These are phyloP conservation scores for Amanita thiersii DNA, from an alignment of 768 basidiomycete species.

Conservation along the genomic window DNA sequence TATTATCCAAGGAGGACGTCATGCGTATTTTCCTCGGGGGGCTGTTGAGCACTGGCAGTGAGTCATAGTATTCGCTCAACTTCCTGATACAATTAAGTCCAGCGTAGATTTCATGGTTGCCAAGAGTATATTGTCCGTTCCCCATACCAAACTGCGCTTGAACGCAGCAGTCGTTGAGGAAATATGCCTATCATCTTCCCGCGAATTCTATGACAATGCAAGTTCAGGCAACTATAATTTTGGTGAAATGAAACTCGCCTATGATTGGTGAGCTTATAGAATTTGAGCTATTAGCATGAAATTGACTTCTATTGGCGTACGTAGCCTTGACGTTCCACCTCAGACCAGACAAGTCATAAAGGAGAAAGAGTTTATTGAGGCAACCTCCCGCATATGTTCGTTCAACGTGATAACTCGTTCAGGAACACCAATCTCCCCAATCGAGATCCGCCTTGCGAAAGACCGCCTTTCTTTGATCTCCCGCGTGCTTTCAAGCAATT, in stretches of 20 bases:
- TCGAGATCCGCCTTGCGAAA: conserved; percentile 89
- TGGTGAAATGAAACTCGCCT: conserved; percentile 95
- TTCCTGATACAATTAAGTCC: conserved; percentile 9
- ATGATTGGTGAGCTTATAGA: conserved; percentile 70
- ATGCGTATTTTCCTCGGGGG: conserved; percentile 82
- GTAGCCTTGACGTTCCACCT: conserved; percentile 69
- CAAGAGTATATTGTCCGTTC: conserved; percentile 43
- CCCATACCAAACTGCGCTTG: conserved; percentile 42
- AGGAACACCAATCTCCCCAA: conserved; percentile 75
- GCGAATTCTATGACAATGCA: conserved; percentile 94
- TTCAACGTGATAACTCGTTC: conserved; percentile 76
- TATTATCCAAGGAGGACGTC: conserved; percentile 64
- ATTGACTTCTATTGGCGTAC: background rate
- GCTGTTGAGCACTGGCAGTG: conserved; percentile 79
- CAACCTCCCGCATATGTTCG: conserved; percentile 90
- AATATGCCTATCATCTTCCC: conserved; percentile 71
- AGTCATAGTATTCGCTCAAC: conserved; percentile 27
- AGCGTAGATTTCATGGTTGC: conserved; percentile 62
- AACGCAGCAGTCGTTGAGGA: conserved; percentile 52
- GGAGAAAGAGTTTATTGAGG: conserved; percentile 94
- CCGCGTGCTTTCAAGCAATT: conserved; percentile 75
- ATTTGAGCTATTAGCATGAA: background rate
- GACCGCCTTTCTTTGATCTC: conserved; percentile 85
- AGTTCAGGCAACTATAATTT: conserved; percentile 84
- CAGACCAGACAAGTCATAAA: conserved; percentile 49